Evolutionary conservation across 2,329 filamentous ascomycete species (phyloP).

Genomic region (Camillea tinctor): DNA sequence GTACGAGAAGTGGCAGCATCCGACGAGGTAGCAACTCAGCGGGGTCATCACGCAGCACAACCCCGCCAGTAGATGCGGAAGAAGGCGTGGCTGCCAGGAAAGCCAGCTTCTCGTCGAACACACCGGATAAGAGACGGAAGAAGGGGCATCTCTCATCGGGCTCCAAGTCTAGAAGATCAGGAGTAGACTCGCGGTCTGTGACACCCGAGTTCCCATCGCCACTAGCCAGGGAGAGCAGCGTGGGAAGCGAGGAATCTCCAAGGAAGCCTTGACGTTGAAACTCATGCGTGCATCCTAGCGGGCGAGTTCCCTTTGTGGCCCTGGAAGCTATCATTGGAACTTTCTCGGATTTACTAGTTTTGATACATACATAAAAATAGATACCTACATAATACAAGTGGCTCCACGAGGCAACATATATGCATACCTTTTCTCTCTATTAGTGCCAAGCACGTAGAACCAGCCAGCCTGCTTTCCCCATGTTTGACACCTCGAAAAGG

Average conservation of each 20-base stretch:
- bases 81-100: slow-evolving; percentile 39
- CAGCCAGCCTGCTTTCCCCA: too few species aligned
- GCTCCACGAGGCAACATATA: too few species aligned
- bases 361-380: too few species aligned
- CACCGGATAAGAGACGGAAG: slow-evolving; percentile 52
- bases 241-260: slow-evolving; percentile 23
- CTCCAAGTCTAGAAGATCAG: slow-evolving; percentile 43
- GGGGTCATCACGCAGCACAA: slow-evolving; percentile 50
- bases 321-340: too few species aligned
- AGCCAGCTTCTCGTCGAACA: slow-evolving; percentile 46
- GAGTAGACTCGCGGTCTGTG: slow-evolving; percentile 49
- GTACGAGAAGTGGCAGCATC: slow-evolving; percentile 50
- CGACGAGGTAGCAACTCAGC: slow-evolving; percentile 50
- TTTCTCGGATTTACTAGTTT: too few species aligned
- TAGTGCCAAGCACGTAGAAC: too few species aligned
- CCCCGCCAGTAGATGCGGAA: slow-evolving; percentile 47
- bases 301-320: too few species aligned
- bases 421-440: too few species aligned
- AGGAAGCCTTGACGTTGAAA: slow-evolving; percentile 1
- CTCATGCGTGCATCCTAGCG: neutral
- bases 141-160: slow-evolving; percentile 42
- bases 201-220: slow-evolving; percentile 57
- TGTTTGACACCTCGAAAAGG: too few species aligned
- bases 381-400: too few species aligned
- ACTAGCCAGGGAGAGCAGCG: slow-evolving; percentile 48